These are phyloP conservation scores for Cordyceps militaris DNA, from an alignment of 2,329 filamentous ascomycete genomes.

Conservation along the genomic window DNA sequence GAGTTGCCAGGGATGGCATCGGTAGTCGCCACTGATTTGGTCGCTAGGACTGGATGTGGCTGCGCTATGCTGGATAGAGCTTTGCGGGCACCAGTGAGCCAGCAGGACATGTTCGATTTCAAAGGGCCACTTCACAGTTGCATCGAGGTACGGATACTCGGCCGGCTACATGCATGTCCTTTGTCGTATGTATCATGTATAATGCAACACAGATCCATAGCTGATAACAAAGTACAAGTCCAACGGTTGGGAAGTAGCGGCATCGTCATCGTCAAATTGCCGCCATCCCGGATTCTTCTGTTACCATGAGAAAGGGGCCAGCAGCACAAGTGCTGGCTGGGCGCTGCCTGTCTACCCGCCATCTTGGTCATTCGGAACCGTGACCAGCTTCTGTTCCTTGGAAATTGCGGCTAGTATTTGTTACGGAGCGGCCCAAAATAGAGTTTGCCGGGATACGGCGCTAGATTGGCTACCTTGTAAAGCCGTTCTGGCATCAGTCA, in stretches of 20 bases:
- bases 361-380: not conserved
- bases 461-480: not conserved
- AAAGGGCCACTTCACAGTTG: not conserved
- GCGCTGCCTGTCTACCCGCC: not conserved
- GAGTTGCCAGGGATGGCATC: not conserved
- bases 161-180: not conserved
- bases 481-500: not conserved
- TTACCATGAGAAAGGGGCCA: not conserved
- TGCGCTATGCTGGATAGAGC: not conserved
- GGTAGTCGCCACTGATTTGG: not conserved
- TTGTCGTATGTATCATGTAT: not conserved
- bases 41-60: not conserved
- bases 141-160: not conserved
- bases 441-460: not conserved
- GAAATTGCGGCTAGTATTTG: not conserved
- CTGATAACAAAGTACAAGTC: not conserved
- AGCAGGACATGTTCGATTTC: not conserved
- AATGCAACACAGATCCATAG: too few relatives aligned
- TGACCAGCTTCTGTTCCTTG: not conserved
- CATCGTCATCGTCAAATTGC: too few relatives aligned
- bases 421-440: not conserved
- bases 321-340: too few relatives aligned
- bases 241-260: too few relatives aligned
- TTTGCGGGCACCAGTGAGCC: not conserved
- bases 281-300: not conserved